Percentiles rank a stretch among this genome's conserved stretches.
Conservation (phyloP, 2,329 filamentous ascomycete species). For the Nemania sp. region DNA sequence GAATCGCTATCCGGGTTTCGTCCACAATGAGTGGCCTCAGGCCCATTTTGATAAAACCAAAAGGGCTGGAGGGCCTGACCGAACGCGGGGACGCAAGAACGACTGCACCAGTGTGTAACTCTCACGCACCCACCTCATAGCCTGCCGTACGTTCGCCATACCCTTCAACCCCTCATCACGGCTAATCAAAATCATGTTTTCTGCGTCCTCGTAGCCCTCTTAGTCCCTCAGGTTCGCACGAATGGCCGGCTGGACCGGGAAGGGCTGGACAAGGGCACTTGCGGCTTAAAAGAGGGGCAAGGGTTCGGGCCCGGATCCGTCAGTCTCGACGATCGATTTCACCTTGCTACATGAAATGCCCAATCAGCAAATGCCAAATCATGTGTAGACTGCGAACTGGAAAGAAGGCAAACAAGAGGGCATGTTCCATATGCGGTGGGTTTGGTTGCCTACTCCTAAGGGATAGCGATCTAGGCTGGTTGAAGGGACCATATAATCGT, state of each 20-base stretch:
- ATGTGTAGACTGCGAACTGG: not conserved
- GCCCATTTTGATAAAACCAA: conserved; percentile 19
- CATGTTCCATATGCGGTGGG: not conserved
- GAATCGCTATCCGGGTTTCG: too few species aligned
- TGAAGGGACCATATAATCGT: conserved; percentile 16
- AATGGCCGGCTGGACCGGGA: not conserved
- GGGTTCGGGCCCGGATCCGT: conserved; percentile 2
- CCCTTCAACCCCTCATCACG: not conserved
- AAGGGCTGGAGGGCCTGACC: conserved; percentile 3
- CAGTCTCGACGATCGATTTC: conserved; percentile 2
- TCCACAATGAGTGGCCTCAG: not conserved
- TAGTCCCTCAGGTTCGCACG: not conserved
- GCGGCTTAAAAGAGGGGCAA: not conserved
- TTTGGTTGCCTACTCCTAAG: conserved; percentile 28
- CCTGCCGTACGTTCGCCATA: not conserved
- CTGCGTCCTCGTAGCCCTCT: not conserved
- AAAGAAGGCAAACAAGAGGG: conserved; percentile 26
- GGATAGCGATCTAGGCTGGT: not conserved
- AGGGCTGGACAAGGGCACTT: conserved; percentile 14
- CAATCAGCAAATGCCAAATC: conserved; percentile 21
- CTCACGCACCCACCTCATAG: not conserved
- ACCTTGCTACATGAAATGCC: not conserved
- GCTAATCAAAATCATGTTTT: not conserved
- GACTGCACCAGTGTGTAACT: not conserved
- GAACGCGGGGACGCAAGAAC: not conserved